phyloP scores from a whole-genome alignment of 2,329 filamentous ascomycete species.

The Dryadomyces sulphureus region DNA sequence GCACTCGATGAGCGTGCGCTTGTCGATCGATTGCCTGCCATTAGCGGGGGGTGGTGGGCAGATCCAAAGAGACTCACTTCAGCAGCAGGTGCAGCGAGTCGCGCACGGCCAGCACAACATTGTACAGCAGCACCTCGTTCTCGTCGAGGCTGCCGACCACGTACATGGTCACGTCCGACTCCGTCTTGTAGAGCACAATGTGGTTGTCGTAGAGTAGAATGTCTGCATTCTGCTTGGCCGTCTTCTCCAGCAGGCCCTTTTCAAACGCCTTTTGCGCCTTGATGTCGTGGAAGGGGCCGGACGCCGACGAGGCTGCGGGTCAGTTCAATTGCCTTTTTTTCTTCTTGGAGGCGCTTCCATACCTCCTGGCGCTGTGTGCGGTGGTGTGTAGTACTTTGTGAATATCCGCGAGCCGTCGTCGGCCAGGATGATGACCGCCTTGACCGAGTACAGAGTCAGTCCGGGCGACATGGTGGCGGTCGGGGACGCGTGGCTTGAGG shows the following conservation, averaged over 20 bases:
- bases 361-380: constrained; percentile 25
- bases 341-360: constrained; percentile 6
- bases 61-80: constrained; percentile 44
- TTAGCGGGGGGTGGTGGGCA: constrained; percentile 27
- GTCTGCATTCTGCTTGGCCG: constrained; percentile 85
- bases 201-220: constrained; percentile 96
- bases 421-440: constrained; percentile 41
- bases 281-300: constrained; percentile 60
- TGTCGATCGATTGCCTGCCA: constrained; percentile 67
- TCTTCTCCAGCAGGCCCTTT: constrained; percentile 89
- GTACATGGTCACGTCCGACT: constrained; percentile 90
- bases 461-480: constrained; percentile 12
- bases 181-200: constrained; percentile 94
- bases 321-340: not conserved
- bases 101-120: constrained; percentile 77
- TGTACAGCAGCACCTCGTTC: constrained; percentile 95
- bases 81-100: constrained; percentile 84
- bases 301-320: not conserved
- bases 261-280: constrained; percentile 96
- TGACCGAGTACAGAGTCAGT: constrained; percentile 14
- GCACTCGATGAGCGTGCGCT: constrained; percentile 95
- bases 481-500: not conserved
- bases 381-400: constrained; percentile 76
- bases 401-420: constrained; percentile 88
- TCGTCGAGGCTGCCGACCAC: constrained; percentile 83